Evolutionary conservation across 139 green algal genomes (phyloP), one percentile per base, ranked within the genome.

Genomic region (Chlamydomonas applanata): DNA sequence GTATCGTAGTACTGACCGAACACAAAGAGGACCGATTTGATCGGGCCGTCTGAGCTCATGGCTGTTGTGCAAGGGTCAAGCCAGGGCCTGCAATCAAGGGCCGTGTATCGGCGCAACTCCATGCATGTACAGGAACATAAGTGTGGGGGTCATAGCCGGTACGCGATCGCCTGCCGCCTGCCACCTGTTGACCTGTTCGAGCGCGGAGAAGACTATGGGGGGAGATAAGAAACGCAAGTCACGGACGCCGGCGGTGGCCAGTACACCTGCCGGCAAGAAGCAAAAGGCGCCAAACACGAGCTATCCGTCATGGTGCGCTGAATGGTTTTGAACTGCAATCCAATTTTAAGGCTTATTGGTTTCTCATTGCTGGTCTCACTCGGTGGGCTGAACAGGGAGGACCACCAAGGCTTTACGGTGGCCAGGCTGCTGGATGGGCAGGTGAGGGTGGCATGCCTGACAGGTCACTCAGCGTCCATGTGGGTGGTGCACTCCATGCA

Each of bases 1-100:
- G 44, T 14, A 62, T 2, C 25, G 17, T 45, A n/a, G 19, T 1
- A 30, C 80, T 75, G 33, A 84, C 78, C 78, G 69, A 89, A 83
- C 2, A 90, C 66, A 0, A 90, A 36, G 2, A 90, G 35, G n/a
- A 87, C 79, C 27, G 33, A 71, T 49, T 84, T 68, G 45, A 85
- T 79, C 40, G 40, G 33, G 75, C 53, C 59, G 68, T 25, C 40
- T 71, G 40, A 24, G 52, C 20, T 44, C 22, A 44, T 25, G 57
- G 11, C 11, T 66, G 57, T 22, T 27, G 19, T 68, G n/a, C 25
- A 68, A 14, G 17, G 14, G 17, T 40, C 60, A 68, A n/a, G n/a
- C n/a, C n/a, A n/a, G n/a, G n/a, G n/a, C n/a, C n/a, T n/a, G n/a
- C n/a, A n/a, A n/a, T n/a, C n/a, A n/a, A n/a, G n/a, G n/a, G n/a